These are phyloP conservation scores for Paratinospora sagittata DNA, from an alignment of 164 flowering plant species.

Conservation along the genomic window DNA sequence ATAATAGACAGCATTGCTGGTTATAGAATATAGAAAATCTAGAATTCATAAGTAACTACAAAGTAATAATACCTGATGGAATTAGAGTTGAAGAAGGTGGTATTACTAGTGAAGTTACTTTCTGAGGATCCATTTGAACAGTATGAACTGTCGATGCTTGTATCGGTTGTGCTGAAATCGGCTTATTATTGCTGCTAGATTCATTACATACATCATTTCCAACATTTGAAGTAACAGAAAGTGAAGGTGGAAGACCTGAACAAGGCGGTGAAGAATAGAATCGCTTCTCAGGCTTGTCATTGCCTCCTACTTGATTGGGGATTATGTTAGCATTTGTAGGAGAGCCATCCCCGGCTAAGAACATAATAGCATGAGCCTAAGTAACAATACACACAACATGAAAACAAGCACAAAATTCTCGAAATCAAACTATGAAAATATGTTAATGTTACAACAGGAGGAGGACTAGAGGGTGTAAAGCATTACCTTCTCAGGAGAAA, in stretches of 20 bases:
- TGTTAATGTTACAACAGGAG: neutral
- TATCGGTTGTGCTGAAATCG: slow-evolving; percentile 28
- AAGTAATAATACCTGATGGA: slow-evolving; percentile 49
- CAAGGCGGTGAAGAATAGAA: slow-evolving; percentile 25
- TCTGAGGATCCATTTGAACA: slow-evolving; percentile 40
- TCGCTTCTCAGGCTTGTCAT: slow-evolving; percentile 33
- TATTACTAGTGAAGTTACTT: slow-evolving; percentile 21
- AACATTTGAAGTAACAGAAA: slow-evolving; percentile 51
- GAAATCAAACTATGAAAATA: neutral
- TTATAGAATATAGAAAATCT: neutral
- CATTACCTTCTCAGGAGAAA: slow-evolving; percentile 76
- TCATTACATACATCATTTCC: slow-evolving; percentile 43
- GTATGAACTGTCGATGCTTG: slow-evolving; percentile 28
- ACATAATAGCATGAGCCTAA: slow-evolving; percentile 84
- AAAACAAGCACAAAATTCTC: neutral
- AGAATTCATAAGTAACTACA: neutral
- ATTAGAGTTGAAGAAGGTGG: slow-evolving; percentile 33
- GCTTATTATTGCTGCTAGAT: slow-evolving; percentile 42
- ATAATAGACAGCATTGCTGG: neutral
- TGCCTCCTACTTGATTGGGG: slow-evolving; percentile 27
- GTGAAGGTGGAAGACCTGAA: slow-evolving; percentile 52
- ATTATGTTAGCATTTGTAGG: slow-evolving; percentile 25
- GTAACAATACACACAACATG: neutral
- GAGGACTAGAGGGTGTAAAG: slow-evolving; percentile 5
- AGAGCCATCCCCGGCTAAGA: slow-evolving; percentile 59